A percentile compares a stretch with the other conserved stretches of the same genome.
phyloP scores from a whole-genome alignment of 2,329 filamentous ascomycete species.

The Colletotrichum sansevieriae region DNA sequence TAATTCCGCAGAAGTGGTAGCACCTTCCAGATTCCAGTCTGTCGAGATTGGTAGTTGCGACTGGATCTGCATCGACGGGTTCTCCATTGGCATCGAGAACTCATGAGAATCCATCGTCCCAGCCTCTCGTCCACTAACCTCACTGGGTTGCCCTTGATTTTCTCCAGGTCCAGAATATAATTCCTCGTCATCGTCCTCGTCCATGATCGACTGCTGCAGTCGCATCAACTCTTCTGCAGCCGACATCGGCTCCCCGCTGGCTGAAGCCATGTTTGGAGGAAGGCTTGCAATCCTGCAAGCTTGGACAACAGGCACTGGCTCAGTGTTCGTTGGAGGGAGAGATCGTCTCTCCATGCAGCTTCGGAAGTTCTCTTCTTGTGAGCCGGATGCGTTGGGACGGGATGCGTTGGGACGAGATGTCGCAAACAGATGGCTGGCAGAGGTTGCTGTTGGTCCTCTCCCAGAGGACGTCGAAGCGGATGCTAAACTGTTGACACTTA shows the following conservation, averaged over 20 bases:
- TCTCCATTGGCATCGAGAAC: conserved; percentile 17
- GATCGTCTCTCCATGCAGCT: conserved; percentile 26
- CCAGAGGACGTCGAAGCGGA: not conserved
- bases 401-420: not conserved
- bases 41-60: conserved; percentile 30
- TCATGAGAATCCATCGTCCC: not conserved
- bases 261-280: conserved; percentile 21
- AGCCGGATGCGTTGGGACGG: conserved; percentile 7
- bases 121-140: not conserved
- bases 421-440: not conserved
- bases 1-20: conserved; percentile 32
- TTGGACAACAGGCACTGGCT: not conserved
- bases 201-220: conserved; percentile 33
- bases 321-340: conserved; percentile 1
- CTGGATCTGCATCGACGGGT: conserved; percentile 33
- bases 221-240: conserved; percentile 36
- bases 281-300: not conserved
- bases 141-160: not conserved
- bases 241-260: conserved; percentile 32
- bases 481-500: not conserved
- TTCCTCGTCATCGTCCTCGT: conserved; percentile 3
- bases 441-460: not conserved
- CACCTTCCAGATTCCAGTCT: conserved; percentile 20
- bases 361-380: conserved; percentile 20
- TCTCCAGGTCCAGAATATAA: conserved; percentile 15